These are phyloP conservation scores for Dentipellis fragilis DNA, from an alignment of 768 basidiomycete species.

Conservation along the genomic window DNA sequence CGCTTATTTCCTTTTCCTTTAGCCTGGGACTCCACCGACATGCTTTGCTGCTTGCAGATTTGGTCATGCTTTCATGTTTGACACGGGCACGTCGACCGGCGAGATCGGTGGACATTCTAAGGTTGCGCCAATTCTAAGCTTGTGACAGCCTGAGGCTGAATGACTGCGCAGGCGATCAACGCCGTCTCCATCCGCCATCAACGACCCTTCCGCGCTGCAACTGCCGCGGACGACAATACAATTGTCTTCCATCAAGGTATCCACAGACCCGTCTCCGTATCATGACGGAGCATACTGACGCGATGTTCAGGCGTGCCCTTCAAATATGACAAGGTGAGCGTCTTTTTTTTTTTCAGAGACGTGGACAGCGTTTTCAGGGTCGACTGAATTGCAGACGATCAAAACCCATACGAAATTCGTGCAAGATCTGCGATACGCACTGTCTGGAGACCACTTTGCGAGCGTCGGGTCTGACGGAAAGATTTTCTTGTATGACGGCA, in stretches of 20 bases:
- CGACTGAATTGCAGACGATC: slow-evolving; percentile 43
- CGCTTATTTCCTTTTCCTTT: not conserved
- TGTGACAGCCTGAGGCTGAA: not conserved
- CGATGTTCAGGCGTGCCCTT: slow-evolving; percentile 57
- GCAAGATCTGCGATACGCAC: slow-evolving; percentile 79
- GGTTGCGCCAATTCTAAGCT: slow-evolving; percentile 25
- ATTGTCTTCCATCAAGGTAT: slow-evolving; percentile 78
- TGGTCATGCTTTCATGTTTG: slow-evolving; percentile 76
- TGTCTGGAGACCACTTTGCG: slow-evolving; percentile 73
- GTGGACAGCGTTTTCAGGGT: not conserved
- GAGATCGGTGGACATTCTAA: slow-evolving; percentile 89
- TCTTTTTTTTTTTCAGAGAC: not conserved
- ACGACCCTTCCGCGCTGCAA: slow-evolving; percentile 85
- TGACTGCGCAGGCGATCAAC: slow-evolving; percentile 57
- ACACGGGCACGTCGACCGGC: slow-evolving; percentile 76
- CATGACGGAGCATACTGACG: not conserved
- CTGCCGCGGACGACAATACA: slow-evolving; percentile 73
- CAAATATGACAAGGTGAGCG: slow-evolving; percentile 71
- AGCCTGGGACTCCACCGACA: not conserved
- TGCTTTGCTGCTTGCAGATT: slow-evolving; percentile 35
- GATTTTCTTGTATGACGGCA: slow-evolving; percentile 85
- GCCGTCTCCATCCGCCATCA: slow-evolving; percentile 82
- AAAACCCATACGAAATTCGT: slow-evolving; percentile 88
- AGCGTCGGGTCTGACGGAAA: slow-evolving; percentile 87
- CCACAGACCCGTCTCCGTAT: not conserved